Base-by-base conservation (phyloP, 768 basidiomycete species). In the Lepiota brunneoincarnata region DNA sequence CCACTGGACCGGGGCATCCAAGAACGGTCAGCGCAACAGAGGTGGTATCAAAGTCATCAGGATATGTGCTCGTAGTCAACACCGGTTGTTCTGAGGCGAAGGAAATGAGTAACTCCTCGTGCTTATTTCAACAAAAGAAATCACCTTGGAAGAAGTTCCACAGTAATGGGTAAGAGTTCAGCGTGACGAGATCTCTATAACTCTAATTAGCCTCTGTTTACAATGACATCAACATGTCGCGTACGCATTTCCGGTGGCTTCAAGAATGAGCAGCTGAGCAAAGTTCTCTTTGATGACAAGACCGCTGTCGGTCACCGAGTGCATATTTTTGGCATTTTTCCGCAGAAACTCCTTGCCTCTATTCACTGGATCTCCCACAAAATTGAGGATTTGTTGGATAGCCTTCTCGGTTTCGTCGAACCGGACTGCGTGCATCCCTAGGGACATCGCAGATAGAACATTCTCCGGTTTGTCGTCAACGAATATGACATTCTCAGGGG, bases 81-180 rank as follows among this genome's bases (percentile, higher is more conserved):
- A 70, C 61, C 6, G 69, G 71, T 47, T 72, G 69, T 10, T 72
- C 74, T 75, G 35, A 37, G 45, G 21, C 21, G 42, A 28, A 39
- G 40, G 20, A 37, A 45, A 38, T 23, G 9, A 31, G 56, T 49
- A 52, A 34, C 45, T 26, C 26, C 35, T 39, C 36, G 52, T 44
- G 56, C 58, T 49, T 45, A 46, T 4, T 24, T 10, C 34, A 50
- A 46, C 21, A 48, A 46, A 48, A 23, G 37, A 36, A 50, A 58
- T 39, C 14, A 69, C 77, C 77, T 59, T 74, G 72, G 62, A 83
- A 83, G 64, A 83, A 84, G 53, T 82, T 83, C 76, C 79, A 83
- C 23, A 68, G 70, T 26, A 70, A 68, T 35, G 72, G 64, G 41
- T 75, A 73, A 35, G 75, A 70, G 3, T 70, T 65, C n/a, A 75